These are phyloP conservation scores for Coemansia sp. DNA, from an alignment of 192 early-diverging fungal genomes.

Conservation along the genomic window DNA sequence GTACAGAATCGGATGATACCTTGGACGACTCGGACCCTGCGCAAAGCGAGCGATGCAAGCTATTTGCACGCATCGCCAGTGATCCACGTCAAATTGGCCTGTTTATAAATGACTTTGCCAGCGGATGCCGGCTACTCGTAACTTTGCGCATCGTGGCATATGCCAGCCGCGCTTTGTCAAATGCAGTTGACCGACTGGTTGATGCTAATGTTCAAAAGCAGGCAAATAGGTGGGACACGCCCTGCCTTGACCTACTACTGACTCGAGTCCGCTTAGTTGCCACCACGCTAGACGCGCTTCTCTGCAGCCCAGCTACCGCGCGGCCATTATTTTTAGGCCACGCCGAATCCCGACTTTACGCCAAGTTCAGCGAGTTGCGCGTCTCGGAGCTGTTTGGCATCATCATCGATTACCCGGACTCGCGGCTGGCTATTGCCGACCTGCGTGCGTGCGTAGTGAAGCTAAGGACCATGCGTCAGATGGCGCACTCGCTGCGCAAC, in stretches of 20 bases:
- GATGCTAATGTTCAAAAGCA: conserved; percentile 8
- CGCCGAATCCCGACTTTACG: conserved; percentile 12
- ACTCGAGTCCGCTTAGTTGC: background rate
- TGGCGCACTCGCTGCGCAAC: conserved; percentile 29
- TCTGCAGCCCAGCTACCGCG: background rate
- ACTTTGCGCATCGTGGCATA: conserved; percentile 9
- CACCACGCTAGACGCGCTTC: conserved; percentile 18
- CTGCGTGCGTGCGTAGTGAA: conserved; percentile 52
- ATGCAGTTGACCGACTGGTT: conserved; percentile 16
- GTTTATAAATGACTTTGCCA: conserved; percentile 17
- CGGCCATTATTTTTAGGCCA: background rate
- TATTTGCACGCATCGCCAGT: conserved; percentile 3
- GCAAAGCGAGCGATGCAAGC: background rate
- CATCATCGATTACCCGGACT: conserved; percentile 72
- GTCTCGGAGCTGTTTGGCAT: conserved; percentile 69
- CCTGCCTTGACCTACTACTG: conserved; percentile 10
- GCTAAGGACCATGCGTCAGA: conserved; percentile 22
- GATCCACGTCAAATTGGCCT: background rate
- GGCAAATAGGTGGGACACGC: conserved; percentile 21
- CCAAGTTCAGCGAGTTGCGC: conserved; percentile 38
- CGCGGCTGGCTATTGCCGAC: conserved; percentile 63
- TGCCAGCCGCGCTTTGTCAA: background rate
- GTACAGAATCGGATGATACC: background rate
- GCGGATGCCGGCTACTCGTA: conserved; percentile 15
- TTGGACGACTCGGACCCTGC: background rate